Base-by-base conservation (phyloP, 768 basidiomycete species). In the Psilocybe azurescens region DNA sequence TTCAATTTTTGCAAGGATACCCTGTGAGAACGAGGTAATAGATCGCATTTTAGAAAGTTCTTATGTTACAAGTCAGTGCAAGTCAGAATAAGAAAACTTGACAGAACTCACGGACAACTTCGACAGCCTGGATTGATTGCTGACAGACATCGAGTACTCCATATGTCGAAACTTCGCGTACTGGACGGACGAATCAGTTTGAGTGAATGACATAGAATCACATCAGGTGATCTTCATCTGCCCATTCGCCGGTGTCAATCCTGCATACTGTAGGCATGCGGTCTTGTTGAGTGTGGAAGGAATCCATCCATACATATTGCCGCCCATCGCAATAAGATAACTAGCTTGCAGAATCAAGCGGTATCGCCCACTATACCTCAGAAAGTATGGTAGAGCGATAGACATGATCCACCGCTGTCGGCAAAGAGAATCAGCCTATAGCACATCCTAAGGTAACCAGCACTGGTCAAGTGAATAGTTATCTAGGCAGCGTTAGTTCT, bases 201-300 rank as follows among this genome's bases (percentile, higher is more conserved):
- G 47, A 51, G 30, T 5, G 24, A 49, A 54, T 60, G 63, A 60
- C 61, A 59, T 53, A 55, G 13, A 56, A 57, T 58, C 58, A 60
- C 60, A 61, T 39, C 56, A 64, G 28, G n/a, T 67, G 66, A 62
- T 67, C 60, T 60, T 32, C 59, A 63, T 55, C 60, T 61, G 58
- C 44, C 24, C 36, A 39, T 47, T 20, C n/a, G 41, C 30, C 5
- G 5, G 36, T 33, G 41, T 16, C 41, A 11, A 13, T 28, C 6
- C 38, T 29, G 32, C 52, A 53, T 5, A 38, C 0, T 38, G 0
- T 18, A 36, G 20, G n/a, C 0, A 44, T 44, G n/a, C 13, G 36
- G 29, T 53, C 30, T 28, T 13, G 52, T 16, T 33, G 29, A 53
- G 16, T 38, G 36, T 36, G 52, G 33, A 53, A 53, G 33, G 11